Evolutionary conservation across 345 rosid species (phyloP).

Genomic region (Cardiospermum halicacabum): DNA sequence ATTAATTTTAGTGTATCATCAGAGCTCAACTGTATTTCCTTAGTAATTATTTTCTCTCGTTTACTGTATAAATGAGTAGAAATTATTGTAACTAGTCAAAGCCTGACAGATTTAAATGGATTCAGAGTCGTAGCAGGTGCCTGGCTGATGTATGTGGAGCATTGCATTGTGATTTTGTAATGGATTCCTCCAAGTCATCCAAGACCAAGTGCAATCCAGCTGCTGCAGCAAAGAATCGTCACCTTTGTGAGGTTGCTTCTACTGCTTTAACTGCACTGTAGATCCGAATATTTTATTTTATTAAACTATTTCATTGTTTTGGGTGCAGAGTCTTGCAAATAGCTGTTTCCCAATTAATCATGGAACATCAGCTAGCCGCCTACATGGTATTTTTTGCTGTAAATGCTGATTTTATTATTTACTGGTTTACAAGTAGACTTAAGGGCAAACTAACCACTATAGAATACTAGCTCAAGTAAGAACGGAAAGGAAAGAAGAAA

Average conservation of each 20-base stretch:
- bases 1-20: background rate
- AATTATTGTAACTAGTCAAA: background rate
- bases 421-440: background rate
- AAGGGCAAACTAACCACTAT: too few species aligned
- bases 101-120: conserved; percentile 16
- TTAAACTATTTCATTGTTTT: conserved; percentile 7
- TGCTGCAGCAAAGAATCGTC: conserved; percentile 74
- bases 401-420: conserved; percentile 4
- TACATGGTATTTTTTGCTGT: conserved; percentile 64
- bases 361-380: conserved; percentile 73
- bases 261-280: background rate
- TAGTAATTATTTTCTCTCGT: background rate
- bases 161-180: conserved; percentile 77
- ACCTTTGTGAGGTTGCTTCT: conserved; percentile 77
- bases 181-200: conserved; percentile 52
- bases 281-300: conserved; percentile 4
- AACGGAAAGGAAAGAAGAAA: too few species aligned
- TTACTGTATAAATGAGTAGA: background rate
- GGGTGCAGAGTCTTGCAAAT: conserved; percentile 74
- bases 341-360: conserved; percentile 78
- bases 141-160: conserved; percentile 95
- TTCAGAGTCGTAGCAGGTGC: conserved; percentile 74
- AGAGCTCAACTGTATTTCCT: background rate
- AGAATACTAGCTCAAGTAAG: too few species aligned
- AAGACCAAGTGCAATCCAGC: conserved; percentile 88